Base-by-base conservation (phyloP, 2,329 filamentous ascomycete genomes). In the Colletotrichum sublineola region DNA sequence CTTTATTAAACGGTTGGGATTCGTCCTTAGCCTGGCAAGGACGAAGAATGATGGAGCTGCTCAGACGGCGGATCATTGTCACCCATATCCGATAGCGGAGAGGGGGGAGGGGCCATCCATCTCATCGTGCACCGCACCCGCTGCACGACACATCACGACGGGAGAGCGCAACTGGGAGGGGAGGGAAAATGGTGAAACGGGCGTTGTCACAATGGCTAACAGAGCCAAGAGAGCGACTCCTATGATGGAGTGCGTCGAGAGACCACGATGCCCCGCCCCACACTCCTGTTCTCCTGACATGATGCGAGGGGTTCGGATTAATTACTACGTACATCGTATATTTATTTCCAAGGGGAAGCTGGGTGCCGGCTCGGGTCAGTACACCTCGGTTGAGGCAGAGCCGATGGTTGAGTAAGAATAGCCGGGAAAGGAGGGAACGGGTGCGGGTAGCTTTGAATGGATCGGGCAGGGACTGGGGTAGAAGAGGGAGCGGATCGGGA, bases 151-250 rank as follows among this genome's bases (percentile, higher is more conserved):
- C 36, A 20, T 44, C 57, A 68, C 46, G 24, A 38, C 29, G 42
- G 68, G 65, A 44, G 53, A 46, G 56, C 65, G 65, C 56, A 62
- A 72, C 64, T 20, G 52, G 42, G 60, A 60, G 66, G 65, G 69
- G 53, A n/a, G 66, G 65, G 69, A 46, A n/a, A 2, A 69, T 64
- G 69, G 65, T 60, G 66, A 69, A 69, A 69, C 69, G 53, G 40
- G 56, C 40, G 44, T 20, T 40, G 53, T 55, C 60, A 15, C 58
- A 64, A 60, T 64, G 69, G 66, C 20, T 66, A 64, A 66, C 60
- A 53, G 36, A 24, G 24, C 24, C 24, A 24, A 24, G 24, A 24
- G 24, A 24, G 24, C 24, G 24, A 24, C 24, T 24, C 24, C 24
- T 24, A 24, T 24, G 24, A 67, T 33, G 38, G 42, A 36, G 40